Evolutionary conservation across 2,329 filamentous ascomycete species (phyloP).

Genomic region (Pseudogymnoascus sp.): DNA sequence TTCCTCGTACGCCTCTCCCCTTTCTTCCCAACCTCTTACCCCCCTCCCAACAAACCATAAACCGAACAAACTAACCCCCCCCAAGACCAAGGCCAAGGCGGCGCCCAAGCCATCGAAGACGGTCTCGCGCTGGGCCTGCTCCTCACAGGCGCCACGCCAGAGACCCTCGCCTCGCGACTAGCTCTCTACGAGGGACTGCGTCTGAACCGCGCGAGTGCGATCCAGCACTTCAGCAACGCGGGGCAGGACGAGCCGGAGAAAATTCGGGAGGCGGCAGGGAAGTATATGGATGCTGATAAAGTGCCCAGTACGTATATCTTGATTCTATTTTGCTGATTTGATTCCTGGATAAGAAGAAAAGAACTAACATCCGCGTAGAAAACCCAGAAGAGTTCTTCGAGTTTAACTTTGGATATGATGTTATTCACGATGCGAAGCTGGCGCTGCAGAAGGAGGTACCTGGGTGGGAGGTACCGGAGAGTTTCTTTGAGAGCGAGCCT

Average conservation of each 20-base stretch:
- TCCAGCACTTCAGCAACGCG: constrained; percentile 34
- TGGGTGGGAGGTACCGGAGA: constrained; percentile 14
- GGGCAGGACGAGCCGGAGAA: constrained; percentile 27
- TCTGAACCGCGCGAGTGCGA: constrained; percentile 26
- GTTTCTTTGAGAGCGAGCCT: constrained; percentile 17
- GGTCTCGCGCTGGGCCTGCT: constrained; percentile 26
- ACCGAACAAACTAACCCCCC: neutral
- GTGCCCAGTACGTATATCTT: constrained; percentile 24
- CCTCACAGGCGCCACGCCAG: constrained; percentile 13
- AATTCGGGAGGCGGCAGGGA: constrained; percentile 23
- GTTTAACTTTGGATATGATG: constrained; percentile 25
- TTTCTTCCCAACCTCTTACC: neutral
- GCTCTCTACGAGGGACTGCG: constrained; percentile 26
- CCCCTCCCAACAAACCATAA: neutral
- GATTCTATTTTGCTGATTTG: neutral
- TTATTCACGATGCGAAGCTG: constrained; percentile 14
- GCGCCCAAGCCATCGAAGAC: constrained; percentile 29
- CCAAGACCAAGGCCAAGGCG: constrained; percentile 26
- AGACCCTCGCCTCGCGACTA: constrained; percentile 19
- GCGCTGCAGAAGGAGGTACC: constrained; percentile 10
- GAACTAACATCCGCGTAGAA: constrained; percentile 12
- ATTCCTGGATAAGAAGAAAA: neutral
- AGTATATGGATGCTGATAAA: constrained; percentile 22
- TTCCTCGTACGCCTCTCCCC: constrained; percentile 16
- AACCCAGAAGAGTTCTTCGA: constrained; percentile 21